Evolutionary conservation across 345 rosid species (phyloP).

Genomic region (Gossypioides kirkii): DNA sequence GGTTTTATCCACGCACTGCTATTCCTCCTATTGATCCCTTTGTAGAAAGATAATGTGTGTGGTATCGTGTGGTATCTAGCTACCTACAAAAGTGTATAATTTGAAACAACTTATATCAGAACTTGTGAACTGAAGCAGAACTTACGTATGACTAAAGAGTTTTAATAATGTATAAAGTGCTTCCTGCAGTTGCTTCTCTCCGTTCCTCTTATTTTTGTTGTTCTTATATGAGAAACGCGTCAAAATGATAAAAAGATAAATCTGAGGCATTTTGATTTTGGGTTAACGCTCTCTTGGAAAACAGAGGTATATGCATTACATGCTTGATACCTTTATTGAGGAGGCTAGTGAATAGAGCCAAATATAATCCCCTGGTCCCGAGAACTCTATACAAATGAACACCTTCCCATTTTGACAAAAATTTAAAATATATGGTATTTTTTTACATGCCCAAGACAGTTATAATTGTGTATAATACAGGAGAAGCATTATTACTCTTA

Average conservation of each 20-base stretch:
- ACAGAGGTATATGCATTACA: too few relatives aligned
- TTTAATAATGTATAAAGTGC: slow-evolving; percentile 7
- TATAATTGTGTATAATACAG: too few relatives aligned
- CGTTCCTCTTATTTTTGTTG: too few relatives aligned
- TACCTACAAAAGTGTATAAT: neutral
- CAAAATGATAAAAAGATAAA: too few relatives aligned
- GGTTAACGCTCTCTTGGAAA: too few relatives aligned
- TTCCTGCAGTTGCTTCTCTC: neutral
- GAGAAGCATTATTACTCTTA: neutral
- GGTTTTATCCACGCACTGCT: neutral
- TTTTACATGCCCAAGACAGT: neutral
- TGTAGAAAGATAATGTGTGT: neutral
- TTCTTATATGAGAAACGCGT: too few relatives aligned
- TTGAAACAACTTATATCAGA: neutral
- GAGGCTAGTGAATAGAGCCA: too few relatives aligned
- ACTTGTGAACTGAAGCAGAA: neutral
- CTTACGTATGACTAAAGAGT: neutral
- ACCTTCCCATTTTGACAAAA: neutral
- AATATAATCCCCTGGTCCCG: neutral
- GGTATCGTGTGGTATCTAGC: too few relatives aligned
- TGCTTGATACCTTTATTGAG: too few relatives aligned
- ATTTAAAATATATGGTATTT: neutral
- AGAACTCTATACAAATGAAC: neutral
- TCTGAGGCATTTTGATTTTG: too few relatives aligned
- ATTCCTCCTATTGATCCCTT: neutral